A percentile compares a stretch with the other conserved stretches of the same genome.
phyloP scores from a whole-genome alignment of 2,329 filamentous ascomycete species.

The Boeremia lycopersici region DNA sequence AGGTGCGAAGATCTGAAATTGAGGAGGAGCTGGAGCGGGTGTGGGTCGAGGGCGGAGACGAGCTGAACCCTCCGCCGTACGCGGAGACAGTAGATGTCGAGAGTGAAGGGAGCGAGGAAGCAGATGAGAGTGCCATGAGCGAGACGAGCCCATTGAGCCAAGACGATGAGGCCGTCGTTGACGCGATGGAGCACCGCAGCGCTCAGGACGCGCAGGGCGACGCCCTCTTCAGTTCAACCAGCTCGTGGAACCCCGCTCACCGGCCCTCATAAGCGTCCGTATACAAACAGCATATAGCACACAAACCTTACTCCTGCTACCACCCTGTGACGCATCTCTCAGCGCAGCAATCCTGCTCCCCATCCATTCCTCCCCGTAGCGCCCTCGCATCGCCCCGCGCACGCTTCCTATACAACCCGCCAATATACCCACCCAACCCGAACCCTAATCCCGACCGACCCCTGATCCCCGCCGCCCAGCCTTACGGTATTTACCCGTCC shows the following conservation, averaged over 20 bases:
- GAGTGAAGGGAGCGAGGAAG: constrained; percentile 8
- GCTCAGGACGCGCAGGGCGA: neutral
- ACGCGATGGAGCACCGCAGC: neutral
- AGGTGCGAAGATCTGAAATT: constrained; percentile 77
- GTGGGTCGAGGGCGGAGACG: constrained; percentile 57
- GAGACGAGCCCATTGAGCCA: neutral
- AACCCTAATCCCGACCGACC: neutral
- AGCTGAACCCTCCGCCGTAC: constrained; percentile 48
- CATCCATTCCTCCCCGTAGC: too few species aligned
- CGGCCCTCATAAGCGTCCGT: neutral
- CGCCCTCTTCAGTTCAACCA: neutral
- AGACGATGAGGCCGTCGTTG: neutral
- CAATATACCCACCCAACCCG: neutral
- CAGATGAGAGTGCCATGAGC: constrained; percentile 50
- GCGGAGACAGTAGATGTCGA: constrained; percentile 23
- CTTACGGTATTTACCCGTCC: neutral
- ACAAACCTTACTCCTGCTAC: too few species aligned
- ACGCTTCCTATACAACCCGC: neutral
- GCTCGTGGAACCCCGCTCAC: constrained; percentile 8
- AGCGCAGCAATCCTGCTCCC: too few species aligned
- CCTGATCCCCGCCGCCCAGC: neutral
- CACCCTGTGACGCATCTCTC: too few species aligned
- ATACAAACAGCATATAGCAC: neutral
- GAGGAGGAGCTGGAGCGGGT: constrained; percentile 76
- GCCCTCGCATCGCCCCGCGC: too few species aligned